Conservation (phyloP, 208 protist genomes). For the Acanthamoeba quina region DNA sequence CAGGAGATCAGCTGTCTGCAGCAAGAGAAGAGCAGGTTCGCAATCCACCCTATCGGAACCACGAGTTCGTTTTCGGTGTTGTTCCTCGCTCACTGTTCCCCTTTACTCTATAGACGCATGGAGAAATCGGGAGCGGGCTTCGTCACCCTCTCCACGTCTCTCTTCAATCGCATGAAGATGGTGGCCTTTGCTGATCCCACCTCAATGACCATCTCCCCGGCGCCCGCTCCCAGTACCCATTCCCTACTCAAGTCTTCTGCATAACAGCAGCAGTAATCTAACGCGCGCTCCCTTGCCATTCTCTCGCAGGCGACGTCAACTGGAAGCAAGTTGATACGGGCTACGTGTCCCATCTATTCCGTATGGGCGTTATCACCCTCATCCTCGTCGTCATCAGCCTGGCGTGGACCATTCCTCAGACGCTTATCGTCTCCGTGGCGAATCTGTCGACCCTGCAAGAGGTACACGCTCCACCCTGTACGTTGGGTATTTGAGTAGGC, state of each 20-base stretch:
- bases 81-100: not conserved
- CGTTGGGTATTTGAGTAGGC: too few species aligned
- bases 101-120: not conserved
- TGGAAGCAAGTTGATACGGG: conserved; percentile 22
- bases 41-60: not conserved
- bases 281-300: not conserved
- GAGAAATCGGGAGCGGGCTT: not conserved
- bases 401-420: conserved; percentile 26
- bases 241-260: not conserved
- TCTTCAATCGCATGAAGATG: conserved; percentile 25
- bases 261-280: not conserved
- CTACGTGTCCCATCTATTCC: conserved; percentile 38
- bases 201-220: conserved; percentile 21
- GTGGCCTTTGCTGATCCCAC: conserved; percentile 12
- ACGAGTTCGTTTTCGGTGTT: not conserved
- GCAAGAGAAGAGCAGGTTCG: not conserved
- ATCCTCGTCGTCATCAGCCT: conserved; percentile 6
- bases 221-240: not conserved
- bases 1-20: not conserved
- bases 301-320: not conserved
- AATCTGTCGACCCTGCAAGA: conserved; percentile 13
- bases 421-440: conserved; percentile 17
- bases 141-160: not conserved
- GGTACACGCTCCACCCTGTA: not conserved
- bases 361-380: not conserved